Evolutionary conservation across 306 rosid species (phyloP).

Genomic region (Begonia fuchsioides): DNA sequence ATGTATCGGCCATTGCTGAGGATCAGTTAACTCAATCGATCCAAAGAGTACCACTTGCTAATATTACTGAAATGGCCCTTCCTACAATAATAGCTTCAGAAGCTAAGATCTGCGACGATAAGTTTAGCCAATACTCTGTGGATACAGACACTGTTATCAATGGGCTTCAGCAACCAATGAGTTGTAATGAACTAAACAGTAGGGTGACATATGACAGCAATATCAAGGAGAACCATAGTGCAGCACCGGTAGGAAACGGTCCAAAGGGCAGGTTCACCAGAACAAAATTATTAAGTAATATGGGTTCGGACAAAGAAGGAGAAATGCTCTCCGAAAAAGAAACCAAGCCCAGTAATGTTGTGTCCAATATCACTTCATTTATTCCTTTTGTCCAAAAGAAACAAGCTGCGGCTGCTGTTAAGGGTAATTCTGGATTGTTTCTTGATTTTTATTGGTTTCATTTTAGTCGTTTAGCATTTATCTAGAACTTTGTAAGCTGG

Average conservation of each 20-base stretch:
- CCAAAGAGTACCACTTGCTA: conserved; percentile 43
- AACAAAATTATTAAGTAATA: conserved; percentile 46
- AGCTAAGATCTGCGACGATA: conserved; percentile 25
- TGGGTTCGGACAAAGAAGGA: conserved; percentile 29
- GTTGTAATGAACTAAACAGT: conserved; percentile 24
- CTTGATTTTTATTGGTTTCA: not conserved
- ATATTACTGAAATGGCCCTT: conserved; percentile 29
- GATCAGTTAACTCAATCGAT: conserved; percentile 19
- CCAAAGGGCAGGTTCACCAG: conserved; percentile 33
- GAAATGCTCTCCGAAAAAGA: conserved; percentile 25
- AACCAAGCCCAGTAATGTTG: conserved; percentile 42
- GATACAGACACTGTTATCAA: conserved; percentile 28
- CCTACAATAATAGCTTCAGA: conserved; percentile 30
- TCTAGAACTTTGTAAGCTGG: too few species aligned
- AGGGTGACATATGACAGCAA: conserved; percentile 27
- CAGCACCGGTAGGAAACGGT: conserved; percentile 33
- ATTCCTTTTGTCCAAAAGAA: conserved; percentile 90
- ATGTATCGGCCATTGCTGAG: conserved; percentile 22
- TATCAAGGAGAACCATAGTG: conserved; percentile 33
- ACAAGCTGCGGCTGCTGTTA: conserved; percentile 55
- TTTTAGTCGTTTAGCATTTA: too few species aligned
- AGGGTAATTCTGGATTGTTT: conserved; percentile 37
- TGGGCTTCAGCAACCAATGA: conserved; percentile 30
- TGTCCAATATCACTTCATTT: conserved; percentile 67
- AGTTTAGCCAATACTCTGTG: conserved; percentile 36